phyloP scores from a whole-genome alignment of 2,329 filamentous ascomycete species.

The Cucurbitaria berberidis region DNA sequence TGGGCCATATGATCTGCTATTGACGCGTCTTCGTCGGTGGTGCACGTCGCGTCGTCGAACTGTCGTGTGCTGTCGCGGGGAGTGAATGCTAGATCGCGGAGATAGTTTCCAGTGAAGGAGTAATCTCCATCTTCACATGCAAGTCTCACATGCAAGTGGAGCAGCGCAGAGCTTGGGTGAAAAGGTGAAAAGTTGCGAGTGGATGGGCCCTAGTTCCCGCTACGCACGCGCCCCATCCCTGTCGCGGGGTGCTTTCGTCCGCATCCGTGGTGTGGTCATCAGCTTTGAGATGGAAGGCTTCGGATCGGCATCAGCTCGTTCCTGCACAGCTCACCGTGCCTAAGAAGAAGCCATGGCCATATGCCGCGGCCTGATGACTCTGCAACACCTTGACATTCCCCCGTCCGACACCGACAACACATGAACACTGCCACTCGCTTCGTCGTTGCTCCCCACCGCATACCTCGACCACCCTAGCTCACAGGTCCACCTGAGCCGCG shows the following conservation, averaged over 20 bases:
- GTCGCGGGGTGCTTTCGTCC: slow-evolving; percentile 10
- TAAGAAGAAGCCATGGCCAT: background rate
- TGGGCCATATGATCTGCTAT: slow-evolving; percentile 19
- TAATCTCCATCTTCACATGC: slow-evolving; percentile 22
- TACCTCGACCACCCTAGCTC: background rate
- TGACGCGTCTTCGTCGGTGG: slow-evolving; percentile 5
- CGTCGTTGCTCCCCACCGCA: slow-evolving; percentile 3
- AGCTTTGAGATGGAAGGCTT: slow-evolving; percentile 17
- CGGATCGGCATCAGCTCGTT: slow-evolving; percentile 17
- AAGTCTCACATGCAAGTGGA: slow-evolving; percentile 11
- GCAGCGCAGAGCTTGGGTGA: background rate
- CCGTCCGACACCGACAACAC: background rate
- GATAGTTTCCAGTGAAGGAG: slow-evolving; percentile 1
- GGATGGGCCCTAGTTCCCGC: slow-evolving; percentile 14
- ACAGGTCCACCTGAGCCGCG: slow-evolving; percentile 17
- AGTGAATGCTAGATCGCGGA: slow-evolving; percentile 15
- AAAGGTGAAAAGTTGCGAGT: slow-evolving; percentile 11
- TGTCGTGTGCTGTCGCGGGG: background rate
- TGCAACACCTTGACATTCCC: background rate
- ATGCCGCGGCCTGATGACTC: slow-evolving; percentile 12
- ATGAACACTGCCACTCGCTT: slow-evolving; percentile 10
- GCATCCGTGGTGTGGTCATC: slow-evolving; percentile 15
- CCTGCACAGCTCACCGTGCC: slow-evolving; percentile 10
- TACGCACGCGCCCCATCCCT: slow-evolving; percentile 4
- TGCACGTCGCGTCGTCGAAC: background rate